Conservation (phyloP, 495 filamentous ascomycete genomes). For the Hyaloscypha hepaticicola region DNA sequence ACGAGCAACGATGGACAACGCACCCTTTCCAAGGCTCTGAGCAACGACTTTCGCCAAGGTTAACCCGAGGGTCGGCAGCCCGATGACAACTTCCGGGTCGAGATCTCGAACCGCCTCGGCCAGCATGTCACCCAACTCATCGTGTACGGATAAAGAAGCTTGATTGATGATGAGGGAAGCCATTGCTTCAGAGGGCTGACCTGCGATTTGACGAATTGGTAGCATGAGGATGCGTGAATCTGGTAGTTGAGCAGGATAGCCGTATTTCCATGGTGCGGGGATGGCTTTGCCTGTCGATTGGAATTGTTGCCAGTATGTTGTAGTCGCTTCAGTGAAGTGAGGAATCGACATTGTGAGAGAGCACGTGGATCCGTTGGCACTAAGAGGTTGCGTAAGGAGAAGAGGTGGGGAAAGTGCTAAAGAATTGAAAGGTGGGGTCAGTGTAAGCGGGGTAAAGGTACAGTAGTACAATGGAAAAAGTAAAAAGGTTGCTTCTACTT, state of each 20-base stretch:
- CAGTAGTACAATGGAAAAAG: too few species aligned
- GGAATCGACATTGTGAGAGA: background rate
- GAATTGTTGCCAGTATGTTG: constrained; percentile 30
- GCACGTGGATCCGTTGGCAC: background rate
- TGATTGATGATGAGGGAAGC: constrained; percentile 45
- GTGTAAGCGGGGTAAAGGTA: too few species aligned
- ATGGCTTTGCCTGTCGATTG: background rate
- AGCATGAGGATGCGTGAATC: constrained; percentile 22
- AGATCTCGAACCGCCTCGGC: constrained; percentile 16
- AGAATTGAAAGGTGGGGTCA: too few species aligned
- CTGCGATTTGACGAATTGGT: constrained; percentile 21
- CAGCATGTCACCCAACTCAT: constrained; percentile 41
- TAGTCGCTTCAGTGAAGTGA: constrained; percentile 29
- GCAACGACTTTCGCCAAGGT: constrained; percentile 20
- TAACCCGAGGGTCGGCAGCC: constrained; percentile 27
- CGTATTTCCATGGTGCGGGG: constrained; percentile 19
- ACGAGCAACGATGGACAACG: constrained; percentile 1
- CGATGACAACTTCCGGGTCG: constrained; percentile 26
- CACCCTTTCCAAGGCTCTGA: constrained; percentile 21
- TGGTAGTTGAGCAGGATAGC: constrained; percentile 18
- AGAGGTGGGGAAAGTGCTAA: too few species aligned
- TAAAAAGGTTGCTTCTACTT: too few species aligned
- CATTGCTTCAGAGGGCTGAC: constrained; percentile 22
- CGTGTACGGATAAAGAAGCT: constrained; percentile 39
- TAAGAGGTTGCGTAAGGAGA: background rate